These are phyloP conservation scores for Chenopodium quinoa DNA, from an alignment of 148 eudicot species.

Conservation along the genomic window DNA sequence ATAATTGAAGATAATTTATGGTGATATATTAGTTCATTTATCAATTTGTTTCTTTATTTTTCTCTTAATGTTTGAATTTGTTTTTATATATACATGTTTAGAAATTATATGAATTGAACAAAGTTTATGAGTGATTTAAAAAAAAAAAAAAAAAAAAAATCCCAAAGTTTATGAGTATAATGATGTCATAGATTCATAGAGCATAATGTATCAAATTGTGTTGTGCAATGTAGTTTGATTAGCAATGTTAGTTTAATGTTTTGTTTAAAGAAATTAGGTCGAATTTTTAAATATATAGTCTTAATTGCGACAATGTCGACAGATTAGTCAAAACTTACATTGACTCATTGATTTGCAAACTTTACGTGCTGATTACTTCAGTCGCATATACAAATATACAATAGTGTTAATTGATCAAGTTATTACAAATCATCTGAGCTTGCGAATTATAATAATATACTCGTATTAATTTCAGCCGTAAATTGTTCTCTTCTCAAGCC, in stretches of 20 bases:
- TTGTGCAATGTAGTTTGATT: too few relatives aligned
- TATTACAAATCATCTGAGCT: too few relatives aligned
- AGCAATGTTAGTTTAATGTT: too few relatives aligned
- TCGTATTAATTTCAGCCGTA: too few relatives aligned
- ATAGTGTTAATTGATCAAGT: not conserved
- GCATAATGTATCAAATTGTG: too few relatives aligned
- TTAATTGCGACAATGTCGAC: not conserved
- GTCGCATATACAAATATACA: not conserved
- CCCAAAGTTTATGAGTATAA: too few relatives aligned
- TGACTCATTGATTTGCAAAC: not conserved
- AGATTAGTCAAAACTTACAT: not conserved
- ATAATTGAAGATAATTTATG: constrained; percentile 8
- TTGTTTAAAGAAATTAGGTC: not conserved
- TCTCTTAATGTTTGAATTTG: not conserved
- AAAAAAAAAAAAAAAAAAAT: too few relatives aligned
- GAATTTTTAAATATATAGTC: not conserved
- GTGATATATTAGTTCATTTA: not conserved
- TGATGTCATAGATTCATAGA: too few relatives aligned
- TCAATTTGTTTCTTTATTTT: not conserved
- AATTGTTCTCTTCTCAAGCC: too few relatives aligned
- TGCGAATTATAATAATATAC: too few relatives aligned
- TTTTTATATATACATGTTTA: not conserved
- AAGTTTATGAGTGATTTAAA: too few relatives aligned
- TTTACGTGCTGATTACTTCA: not conserved
- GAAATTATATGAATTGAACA: not conserved